These are phyloP conservation scores for Cruciata laevipes DNA, from an alignment of 257 asterid species.

Conservation along the genomic window DNA sequence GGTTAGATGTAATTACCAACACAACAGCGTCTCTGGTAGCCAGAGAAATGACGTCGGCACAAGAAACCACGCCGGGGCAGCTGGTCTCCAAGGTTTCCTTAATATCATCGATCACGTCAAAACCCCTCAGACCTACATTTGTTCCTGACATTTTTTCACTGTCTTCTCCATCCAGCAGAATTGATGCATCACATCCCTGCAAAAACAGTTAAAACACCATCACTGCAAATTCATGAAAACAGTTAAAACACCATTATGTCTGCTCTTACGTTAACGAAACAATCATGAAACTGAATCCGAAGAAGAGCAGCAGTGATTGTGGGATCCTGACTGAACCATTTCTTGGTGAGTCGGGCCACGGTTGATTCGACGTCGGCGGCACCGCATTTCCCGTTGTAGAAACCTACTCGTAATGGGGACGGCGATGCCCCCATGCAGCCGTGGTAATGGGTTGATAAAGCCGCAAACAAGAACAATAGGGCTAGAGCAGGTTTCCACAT, in stretches of 20 bases:
- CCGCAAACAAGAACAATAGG: not conserved
- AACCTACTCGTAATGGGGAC: slow-evolving; percentile 5
- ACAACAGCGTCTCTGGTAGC: slow-evolving; percentile 28
- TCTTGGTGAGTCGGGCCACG: slow-evolving; percentile 2
- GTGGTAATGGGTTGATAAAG: not conserved
- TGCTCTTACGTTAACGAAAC: slow-evolving; percentile 25
- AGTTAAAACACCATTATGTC: not conserved
- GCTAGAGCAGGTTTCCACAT: slow-evolving; percentile 5
- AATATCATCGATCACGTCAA: slow-evolving; percentile 20
- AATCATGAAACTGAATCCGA: slow-evolving; percentile 33
- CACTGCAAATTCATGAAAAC: not conserved
- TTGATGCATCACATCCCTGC: slow-evolving; percentile 33
- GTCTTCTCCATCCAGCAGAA: slow-evolving; percentile 19
- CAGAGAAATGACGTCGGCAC: slow-evolving; percentile 29
- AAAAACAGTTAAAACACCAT: not conserved
- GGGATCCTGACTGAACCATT: slow-evolving; percentile 10
- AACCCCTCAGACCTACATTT: slow-evolving; percentile 23
- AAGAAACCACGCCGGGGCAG: slow-evolving; percentile 31
- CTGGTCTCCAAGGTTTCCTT: slow-evolving; percentile 18
- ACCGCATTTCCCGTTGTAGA: slow-evolving; percentile 17
- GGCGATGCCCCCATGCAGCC: not conserved
- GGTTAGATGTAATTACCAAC: not conserved
- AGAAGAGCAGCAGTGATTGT: slow-evolving; percentile 28
- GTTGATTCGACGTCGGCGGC: slow-evolving; percentile 18
- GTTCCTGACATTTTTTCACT: slow-evolving; percentile 22